A percentile compares a stretch with the other conserved stretches of the same genome.
Evolutionary conservation across 441 rosid species (phyloP).

Genomic region (Arabidopsis lyrata): DNA sequence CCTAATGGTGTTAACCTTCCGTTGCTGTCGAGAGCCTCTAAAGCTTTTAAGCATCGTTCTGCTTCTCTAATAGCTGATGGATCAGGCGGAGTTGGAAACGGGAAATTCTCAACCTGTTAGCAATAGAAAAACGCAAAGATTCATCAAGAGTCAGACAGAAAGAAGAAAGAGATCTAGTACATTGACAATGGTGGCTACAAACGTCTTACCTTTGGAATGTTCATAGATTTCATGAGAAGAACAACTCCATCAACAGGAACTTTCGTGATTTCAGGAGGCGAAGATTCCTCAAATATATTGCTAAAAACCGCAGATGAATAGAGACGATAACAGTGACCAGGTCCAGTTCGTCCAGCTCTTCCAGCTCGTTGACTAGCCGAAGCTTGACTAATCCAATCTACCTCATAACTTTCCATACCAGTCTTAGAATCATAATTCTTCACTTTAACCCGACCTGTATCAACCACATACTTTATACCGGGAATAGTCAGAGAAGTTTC

Average conservation of each 20-base stretch:
- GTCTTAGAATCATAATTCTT: constrained; percentile 74
- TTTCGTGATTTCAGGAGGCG: constrained; percentile 81
- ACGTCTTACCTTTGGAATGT: constrained; percentile 68
- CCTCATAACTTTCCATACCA: constrained; percentile 82
- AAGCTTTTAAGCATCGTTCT: constrained; percentile 68
- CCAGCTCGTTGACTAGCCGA: constrained; percentile 97
- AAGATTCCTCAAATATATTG: constrained; percentile 75
- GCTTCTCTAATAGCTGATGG: constrained; percentile 69
- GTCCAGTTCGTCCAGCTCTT: constrained; percentile 97
- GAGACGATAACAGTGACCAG: constrained; percentile 94
- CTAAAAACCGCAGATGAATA: constrained; percentile 82
- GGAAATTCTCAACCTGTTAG: constrained; percentile 78
- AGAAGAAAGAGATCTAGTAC: constrained; percentile 2
- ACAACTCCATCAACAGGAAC: constrained; percentile 85
- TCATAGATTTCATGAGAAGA: constrained; percentile 91
- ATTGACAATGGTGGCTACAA: constrained; percentile 20
- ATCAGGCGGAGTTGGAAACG: constrained; percentile 89
- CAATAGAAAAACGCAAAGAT: constrained; percentile 8
- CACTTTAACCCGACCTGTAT: constrained; percentile 89
- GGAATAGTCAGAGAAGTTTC: constrained; percentile 98
- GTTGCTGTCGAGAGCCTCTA: constrained; percentile 72
- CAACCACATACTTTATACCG: constrained; percentile 93
- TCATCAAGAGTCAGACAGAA: background rate
- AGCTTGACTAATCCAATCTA: constrained; percentile 93
- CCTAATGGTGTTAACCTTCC: constrained; percentile 79